phyloP scores from a whole-genome alignment of 2,329 filamentous ascomycete genomes.

The Arachnopeziza araneosa region DNA sequence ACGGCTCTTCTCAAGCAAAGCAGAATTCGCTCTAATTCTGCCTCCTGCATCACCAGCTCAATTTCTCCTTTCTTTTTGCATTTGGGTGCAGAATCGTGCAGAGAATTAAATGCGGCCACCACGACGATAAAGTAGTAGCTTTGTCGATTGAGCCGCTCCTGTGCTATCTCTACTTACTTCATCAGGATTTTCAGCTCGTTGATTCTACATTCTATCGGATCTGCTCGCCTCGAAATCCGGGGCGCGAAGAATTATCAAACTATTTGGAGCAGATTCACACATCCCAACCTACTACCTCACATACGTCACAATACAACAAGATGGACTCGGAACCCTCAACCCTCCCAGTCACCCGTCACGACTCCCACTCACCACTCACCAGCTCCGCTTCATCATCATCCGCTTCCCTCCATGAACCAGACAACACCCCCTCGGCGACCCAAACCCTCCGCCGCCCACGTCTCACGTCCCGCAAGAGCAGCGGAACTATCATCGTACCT shows the following conservation, averaged over 20 bases:
- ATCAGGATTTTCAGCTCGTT: neutral
- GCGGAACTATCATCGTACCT: conserved; percentile 76
- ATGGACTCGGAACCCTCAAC: neutral
- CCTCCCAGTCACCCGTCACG: neutral
- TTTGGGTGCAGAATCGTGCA: neutral
- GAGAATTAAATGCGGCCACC: neutral
- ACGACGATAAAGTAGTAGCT: neutral
- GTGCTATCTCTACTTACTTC: neutral
- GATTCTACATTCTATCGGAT: neutral
- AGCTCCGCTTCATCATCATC: neutral
- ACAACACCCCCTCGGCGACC: neutral
- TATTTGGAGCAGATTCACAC: neutral
- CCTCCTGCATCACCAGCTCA: neutral
- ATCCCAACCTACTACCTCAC: neutral
- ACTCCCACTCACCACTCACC: neutral
- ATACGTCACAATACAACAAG: neutral
- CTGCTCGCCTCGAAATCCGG: neutral
- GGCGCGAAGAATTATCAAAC: neutral
- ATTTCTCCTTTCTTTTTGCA: neutral
- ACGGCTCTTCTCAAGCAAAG: neutral
- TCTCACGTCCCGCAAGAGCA: conserved; percentile 69
- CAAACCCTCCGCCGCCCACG: conserved; percentile 47
- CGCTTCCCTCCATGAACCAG: neutral
- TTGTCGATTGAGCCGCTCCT: neutral
- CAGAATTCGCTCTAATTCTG: neutral